Conservation (phyloP, 345 rosid genomes). For the Aquilaria malaccensis region DNA sequence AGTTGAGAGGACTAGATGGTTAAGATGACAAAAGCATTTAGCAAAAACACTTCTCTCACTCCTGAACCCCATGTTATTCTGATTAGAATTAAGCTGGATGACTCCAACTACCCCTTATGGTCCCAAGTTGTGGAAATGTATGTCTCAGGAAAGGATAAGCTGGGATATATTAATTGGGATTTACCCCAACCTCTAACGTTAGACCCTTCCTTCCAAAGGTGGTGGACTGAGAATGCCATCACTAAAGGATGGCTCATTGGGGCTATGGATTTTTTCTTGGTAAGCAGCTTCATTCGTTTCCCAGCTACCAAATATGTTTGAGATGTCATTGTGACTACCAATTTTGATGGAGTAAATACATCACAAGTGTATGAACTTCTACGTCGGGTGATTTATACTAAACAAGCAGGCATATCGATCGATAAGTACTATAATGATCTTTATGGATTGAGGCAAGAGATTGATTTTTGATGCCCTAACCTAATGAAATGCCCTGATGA, state of each 20-base stretch:
- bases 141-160: not conserved
- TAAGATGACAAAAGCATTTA: too few relatives aligned
- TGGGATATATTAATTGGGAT: not conserved
- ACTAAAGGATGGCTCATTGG: not conserved
- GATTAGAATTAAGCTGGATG: not conserved
- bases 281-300: not conserved
- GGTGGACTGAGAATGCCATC: not conserved
- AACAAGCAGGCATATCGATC: not conserved
- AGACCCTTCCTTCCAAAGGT: not conserved
- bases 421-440: not conserved
- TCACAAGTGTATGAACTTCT: not conserved
- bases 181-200: not conserved
- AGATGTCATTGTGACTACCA: not conserved
- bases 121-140: not conserved
- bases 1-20: too few relatives aligned
- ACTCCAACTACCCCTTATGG: not conserved
- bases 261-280: not conserved
- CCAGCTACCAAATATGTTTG: not conserved
- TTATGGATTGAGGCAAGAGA: not conserved
- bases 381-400: not conserved
- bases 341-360: not conserved
- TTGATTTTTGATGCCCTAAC: too few relatives aligned
- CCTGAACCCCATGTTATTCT: not conserved
- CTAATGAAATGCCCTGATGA: too few relatives aligned
- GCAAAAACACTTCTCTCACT: not conserved